Evolutionary conservation across 768 basidiomycete species (phyloP).

Genomic region (Butyriboletus loyo): DNA sequence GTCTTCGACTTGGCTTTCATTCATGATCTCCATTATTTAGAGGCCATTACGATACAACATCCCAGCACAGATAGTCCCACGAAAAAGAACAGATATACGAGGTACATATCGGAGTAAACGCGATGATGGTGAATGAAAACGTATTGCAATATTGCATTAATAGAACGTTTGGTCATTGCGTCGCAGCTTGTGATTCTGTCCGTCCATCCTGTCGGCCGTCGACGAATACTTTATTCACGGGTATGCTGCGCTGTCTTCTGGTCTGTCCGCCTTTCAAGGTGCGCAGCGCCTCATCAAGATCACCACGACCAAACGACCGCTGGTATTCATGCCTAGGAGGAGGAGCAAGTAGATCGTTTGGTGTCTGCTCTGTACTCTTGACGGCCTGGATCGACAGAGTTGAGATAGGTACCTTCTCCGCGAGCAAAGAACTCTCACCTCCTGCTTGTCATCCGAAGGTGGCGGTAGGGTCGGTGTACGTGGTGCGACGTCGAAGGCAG

Average conservation of each 20-base stretch:
- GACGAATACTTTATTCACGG: constrained; percentile 24
- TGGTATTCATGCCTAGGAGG: constrained; percentile 43
- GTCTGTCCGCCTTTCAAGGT: constrained; percentile 64
- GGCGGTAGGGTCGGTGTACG: neutral
- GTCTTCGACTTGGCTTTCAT: neutral
- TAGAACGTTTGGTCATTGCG: neutral
- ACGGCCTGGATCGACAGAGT: constrained; percentile 36
- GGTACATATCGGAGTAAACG: neutral
- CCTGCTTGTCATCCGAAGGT: neutral
- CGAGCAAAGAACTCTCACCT: constrained; percentile 4
- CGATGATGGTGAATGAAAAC: neutral
- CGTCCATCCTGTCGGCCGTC: constrained; percentile 23
- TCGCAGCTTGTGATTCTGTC: neutral
- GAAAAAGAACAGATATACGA: neutral
- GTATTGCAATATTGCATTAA: neutral
- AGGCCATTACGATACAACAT: neutral
- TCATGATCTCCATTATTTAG: too few relatives aligned
- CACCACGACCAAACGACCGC: constrained; percentile 68
- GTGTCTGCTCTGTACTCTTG: constrained; percentile 33
- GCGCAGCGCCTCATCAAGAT: constrained; percentile 80
- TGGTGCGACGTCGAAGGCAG: constrained; percentile 52
- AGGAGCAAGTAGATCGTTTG: constrained; percentile 33
- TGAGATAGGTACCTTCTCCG: neutral
- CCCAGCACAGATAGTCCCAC: neutral
- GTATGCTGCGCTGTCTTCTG: constrained; percentile 11